Conservation (phyloP, 176 grass and related monocot genomes). For the Thalia dealbata region DNA sequence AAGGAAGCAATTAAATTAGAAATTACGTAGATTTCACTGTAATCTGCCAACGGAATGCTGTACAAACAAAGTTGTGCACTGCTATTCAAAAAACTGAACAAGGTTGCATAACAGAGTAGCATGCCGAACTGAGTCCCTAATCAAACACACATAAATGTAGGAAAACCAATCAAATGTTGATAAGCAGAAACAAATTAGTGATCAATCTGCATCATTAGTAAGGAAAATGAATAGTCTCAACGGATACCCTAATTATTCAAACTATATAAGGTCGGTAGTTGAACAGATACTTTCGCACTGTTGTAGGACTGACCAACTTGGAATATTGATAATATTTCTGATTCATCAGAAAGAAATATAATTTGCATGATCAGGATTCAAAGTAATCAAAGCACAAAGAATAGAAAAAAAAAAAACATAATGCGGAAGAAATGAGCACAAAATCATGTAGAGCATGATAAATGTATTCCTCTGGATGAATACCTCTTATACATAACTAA, state of each 20-base stretch:
- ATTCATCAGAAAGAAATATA: neutral
- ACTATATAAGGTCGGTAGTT: neutral
- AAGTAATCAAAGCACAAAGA: neutral
- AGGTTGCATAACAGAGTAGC: no score
- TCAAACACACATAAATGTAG: no score
- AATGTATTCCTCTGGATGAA: neutral
- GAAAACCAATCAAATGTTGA: no score
- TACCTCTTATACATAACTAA: neutral
- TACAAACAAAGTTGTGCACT: no score
- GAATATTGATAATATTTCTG: neutral
- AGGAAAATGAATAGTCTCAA: no score
- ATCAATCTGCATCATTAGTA: no score
- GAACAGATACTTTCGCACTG: neutral
- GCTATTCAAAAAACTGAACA: no score
- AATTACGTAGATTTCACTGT: neutral
- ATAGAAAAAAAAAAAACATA: neutral
- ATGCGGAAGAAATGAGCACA: neutral
- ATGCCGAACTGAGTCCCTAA: no score
- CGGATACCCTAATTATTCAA: no score
- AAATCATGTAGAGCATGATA: neutral
- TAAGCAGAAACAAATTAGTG: no score
- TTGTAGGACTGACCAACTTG: neutral
- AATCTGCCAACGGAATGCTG: no score
- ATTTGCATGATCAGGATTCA: neutral
- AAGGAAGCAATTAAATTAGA: neutral